phyloP scores from a whole-genome alignment of 352 stramenopile species.

The Lagenidium sp. region DNA sequence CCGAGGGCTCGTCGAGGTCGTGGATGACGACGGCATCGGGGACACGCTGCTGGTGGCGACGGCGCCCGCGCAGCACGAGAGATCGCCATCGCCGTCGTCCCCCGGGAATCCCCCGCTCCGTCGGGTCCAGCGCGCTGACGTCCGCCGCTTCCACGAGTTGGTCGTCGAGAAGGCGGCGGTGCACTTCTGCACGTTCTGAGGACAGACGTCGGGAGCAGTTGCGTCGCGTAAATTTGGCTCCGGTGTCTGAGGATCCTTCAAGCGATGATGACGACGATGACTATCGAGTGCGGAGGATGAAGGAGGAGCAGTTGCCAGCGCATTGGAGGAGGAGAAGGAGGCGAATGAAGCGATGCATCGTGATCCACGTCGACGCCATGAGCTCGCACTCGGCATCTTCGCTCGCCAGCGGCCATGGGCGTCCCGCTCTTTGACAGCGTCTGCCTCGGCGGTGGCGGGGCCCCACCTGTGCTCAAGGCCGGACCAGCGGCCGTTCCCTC shows the following conservation, averaged over 20 bases:
- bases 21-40: conserved; percentile 4
- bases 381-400: too few species aligned
- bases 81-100: background rate
- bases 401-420: background rate
- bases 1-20: conserved; percentile 5
- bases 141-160: conserved; percentile 7
- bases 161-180: conserved; percentile 2
- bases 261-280: too few species aligned
- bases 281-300: too few species aligned
- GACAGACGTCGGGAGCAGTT: background rate
- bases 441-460: conserved; percentile 1
- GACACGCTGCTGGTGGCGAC: conserved; percentile 1
- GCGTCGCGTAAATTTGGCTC: too few species aligned
- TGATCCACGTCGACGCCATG: too few species aligned
- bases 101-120: background rate
- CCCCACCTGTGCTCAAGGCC: too few species aligned
- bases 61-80: background rate
- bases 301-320: too few species aligned
- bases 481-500: background rate
- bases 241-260: too few species aligned
- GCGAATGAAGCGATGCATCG: too few species aligned
- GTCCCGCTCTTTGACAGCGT: background rate
- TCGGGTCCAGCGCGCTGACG: conserved; percentile 3
- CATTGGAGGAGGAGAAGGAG: too few species aligned
- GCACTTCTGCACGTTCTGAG: conserved; percentile 1